Evolutionary conservation across 164 flowering plant genomes (phyloP).

Genomic region (Vitis cinerea): DNA sequence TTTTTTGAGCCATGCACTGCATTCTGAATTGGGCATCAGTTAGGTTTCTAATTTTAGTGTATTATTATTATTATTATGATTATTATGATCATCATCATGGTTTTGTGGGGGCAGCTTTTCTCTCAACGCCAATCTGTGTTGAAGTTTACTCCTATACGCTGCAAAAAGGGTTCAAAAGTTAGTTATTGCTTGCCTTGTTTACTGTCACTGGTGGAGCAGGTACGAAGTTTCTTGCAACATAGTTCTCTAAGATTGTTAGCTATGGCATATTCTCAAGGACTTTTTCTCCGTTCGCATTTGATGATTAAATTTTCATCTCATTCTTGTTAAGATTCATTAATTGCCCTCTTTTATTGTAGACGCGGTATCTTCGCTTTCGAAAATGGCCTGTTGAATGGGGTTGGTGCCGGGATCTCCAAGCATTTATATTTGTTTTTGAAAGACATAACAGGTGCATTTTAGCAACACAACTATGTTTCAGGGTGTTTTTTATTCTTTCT

Average conservation of each 20-base stretch:
- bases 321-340: neutral
- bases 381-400: conserved; percentile 99
- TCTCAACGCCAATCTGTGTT: conserved; percentile 43
- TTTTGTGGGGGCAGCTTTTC: conserved; percentile 52
- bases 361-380: conserved; percentile 62
- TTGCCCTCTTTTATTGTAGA: conserved; percentile 28
- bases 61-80: no score
- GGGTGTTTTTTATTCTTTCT: no score
- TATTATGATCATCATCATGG: neutral
- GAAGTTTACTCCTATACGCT: conserved; percentile 48
- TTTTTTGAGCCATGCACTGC: neutral
- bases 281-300: no score
- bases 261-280: neutral
- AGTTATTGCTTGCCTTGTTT: conserved; percentile 85
- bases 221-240: conserved; percentile 16
- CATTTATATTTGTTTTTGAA: conserved; percentile 89
- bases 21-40: neutral
- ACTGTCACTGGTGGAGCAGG: conserved; percentile 91
- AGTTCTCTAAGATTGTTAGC: neutral
- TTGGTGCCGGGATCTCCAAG: conserved; percentile 91
- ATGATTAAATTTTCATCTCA: no score
- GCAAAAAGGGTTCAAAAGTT: conserved; percentile 48
- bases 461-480: neutral
- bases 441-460: conserved; percentile 76
- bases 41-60: neutral